phyloP scores from a whole-genome alignment of 371 early-diverging fungal species.

The Syncephalis plumigaleata region DNA sequence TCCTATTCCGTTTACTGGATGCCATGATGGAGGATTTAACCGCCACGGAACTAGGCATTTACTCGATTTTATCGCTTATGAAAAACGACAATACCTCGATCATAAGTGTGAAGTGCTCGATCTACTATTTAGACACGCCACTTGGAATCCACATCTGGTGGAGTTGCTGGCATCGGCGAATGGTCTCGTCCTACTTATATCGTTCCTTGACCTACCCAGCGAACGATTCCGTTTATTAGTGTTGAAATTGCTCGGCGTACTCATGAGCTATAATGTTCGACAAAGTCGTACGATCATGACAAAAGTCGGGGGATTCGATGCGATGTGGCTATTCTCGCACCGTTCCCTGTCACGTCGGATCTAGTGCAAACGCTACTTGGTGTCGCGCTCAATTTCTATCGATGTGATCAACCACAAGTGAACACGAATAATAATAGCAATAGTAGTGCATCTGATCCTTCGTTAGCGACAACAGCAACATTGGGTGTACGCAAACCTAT shows the following conservation, averaged over 20 bases:
- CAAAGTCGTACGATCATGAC: slow-evolving; percentile 15
- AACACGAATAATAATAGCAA: background rate
- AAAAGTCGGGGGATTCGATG: slow-evolving; percentile 15
- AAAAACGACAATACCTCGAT: slow-evolving; percentile 12
- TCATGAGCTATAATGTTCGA: slow-evolving; percentile 18
- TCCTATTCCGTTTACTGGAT: slow-evolving; percentile 18
- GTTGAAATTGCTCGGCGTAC: slow-evolving; percentile 19
- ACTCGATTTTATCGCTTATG: slow-evolving; percentile 15
- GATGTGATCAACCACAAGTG: slow-evolving; percentile 9
- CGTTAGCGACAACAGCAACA: background rate
- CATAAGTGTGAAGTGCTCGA: slow-evolving; percentile 17
- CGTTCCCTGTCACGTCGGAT: slow-evolving; percentile 16
- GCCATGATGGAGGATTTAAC: slow-evolving; percentile 18
- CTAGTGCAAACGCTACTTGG: slow-evolving; percentile 16
- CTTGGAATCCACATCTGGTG: slow-evolving; percentile 11
- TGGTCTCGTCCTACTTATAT: slow-evolving; percentile 15
- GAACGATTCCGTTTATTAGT: slow-evolving; percentile 15
- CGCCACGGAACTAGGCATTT: slow-evolving; percentile 14
- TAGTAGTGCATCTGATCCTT: slow-evolving; percentile 3
- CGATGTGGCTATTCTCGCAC: slow-evolving; percentile 12
- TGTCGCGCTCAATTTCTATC: slow-evolving; percentile 16
- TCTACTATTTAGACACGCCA: slow-evolving; percentile 17
- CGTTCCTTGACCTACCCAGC: slow-evolving; percentile 15
- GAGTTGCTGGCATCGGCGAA: slow-evolving; percentile 15
- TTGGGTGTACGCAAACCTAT: background rate